These are phyloP conservation scores for Cercospora janseana DNA, from an alignment of 2,329 filamentous ascomycete species.

Conservation along the genomic window DNA sequence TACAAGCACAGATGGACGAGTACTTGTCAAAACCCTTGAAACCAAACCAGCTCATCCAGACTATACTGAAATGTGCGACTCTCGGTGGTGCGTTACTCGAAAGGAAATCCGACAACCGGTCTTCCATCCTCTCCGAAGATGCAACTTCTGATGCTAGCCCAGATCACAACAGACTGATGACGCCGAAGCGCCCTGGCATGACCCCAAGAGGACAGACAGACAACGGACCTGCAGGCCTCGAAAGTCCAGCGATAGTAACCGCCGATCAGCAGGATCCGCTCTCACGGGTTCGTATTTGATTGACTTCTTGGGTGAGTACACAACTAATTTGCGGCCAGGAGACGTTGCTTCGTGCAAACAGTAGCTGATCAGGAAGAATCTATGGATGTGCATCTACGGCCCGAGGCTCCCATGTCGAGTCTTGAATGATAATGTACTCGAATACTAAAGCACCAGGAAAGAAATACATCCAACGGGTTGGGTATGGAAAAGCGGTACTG, in stretches of 20 bases:
- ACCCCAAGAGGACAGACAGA: constrained; percentile 68
- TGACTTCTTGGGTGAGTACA: not conserved
- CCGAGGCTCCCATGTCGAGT: not conserved
- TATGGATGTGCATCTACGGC: constrained; percentile 4
- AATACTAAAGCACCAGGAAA: not conserved
- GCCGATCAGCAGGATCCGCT: constrained; percentile 61
- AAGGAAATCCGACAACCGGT: constrained; percentile 57
- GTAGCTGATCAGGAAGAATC: constrained; percentile 26
- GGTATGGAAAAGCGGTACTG: not conserved
- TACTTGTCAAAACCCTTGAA: constrained; percentile 96
- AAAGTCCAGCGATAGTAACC: constrained; percentile 63
- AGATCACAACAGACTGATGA: constrained; percentile 31
- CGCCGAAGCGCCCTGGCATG: constrained; percentile 51
- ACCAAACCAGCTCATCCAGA: constrained; percentile 96
- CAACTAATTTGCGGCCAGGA: constrained; percentile 25
- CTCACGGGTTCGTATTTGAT: constrained; percentile 51
- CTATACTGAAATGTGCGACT: constrained; percentile 93
- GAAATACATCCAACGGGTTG: not conserved
- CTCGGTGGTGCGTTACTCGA: constrained; percentile 80
- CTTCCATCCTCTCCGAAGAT: constrained; percentile 28
- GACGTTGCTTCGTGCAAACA: constrained; percentile 32
- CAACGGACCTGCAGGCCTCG: constrained; percentile 59
- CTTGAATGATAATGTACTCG: constrained; percentile 1
- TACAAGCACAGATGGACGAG: constrained; percentile 98
- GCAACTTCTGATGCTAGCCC: constrained; percentile 27